Base-by-base conservation (phyloP, 495 filamentous ascomycete species). In the Hypoxylon lienhwacheense region DNA sequence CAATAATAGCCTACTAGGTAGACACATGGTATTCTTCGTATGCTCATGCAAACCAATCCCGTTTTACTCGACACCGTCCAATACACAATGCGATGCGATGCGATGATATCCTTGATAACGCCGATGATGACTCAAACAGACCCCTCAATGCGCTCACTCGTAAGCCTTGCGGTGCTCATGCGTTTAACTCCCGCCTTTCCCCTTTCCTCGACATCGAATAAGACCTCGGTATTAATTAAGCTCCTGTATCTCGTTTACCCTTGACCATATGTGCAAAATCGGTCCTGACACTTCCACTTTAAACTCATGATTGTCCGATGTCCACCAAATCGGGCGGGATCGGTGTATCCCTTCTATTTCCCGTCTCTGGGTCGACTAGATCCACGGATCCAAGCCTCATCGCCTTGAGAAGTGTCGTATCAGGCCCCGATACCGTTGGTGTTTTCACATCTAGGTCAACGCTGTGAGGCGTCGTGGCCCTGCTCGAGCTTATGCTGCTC, bases 371-470 rank as follows among this genome's bases (percentile, higher is more conserved):
- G 19, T 59, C 32, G 26, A 44, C 32, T 7, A 45, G 17, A n/a
- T 59, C 63, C 15, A 17, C 35, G 28, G 46, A 42, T 10, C 42
- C 51, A 15, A 61, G 53, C 10, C 28, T 35, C 7, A 51, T 41
- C 2, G 35, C 11, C 14, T 49, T 21, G n/a, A 29, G 8, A 2
- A 12, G 22, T 37, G 36, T 41, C 8, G 12, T 26, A 7, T 21
- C 41, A n/a, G 14, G 37, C 19, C 29, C 57, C 15, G 52, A 44
- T 36, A 63, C 59, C 0, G 67, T 69, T 8, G 73, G 71, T 14
- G 72, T 76, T 35, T 61, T 70, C 61, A 55, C 49, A 42, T 69
- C 63, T 14, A 66, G 12, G 10, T 70, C 69, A n/a, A 56, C 35
- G 11, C 47, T 54, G 32, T 47, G 19, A 17, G 61, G 55, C 5